A percentile compares a stretch with the other conserved stretches of the same genome.
These are phyloP conservation scores for Hypoxylon subgilvum DNA, from an alignment of 495 filamentous ascomycete species.

Conservation along the genomic window DNA sequence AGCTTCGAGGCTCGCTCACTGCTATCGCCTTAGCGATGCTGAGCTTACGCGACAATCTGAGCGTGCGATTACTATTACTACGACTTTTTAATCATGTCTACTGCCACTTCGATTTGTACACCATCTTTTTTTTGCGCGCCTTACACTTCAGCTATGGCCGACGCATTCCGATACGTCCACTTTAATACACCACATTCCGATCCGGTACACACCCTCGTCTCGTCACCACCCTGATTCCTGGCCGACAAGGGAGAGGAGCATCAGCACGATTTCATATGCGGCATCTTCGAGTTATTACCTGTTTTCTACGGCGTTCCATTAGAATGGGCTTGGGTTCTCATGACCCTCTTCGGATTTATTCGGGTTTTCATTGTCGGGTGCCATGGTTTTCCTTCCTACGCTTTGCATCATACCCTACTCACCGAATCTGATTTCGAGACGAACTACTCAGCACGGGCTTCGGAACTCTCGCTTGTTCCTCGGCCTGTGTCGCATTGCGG, in stretches of 20 bases:
- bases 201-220: conserved; percentile 46
- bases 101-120: conserved; percentile 34
- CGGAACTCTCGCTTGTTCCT: conserved; percentile 19
- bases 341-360: conserved; percentile 33
- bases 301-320: conserved; percentile 45
- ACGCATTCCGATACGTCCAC: conserved; percentile 50
- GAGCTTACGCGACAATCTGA: conserved; percentile 13
- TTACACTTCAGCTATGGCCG: conserved; percentile 42
- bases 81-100: conserved; percentile 33
- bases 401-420: conserved; percentile 23
- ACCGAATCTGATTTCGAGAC: conserved; percentile 7
- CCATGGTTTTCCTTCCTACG: conserved; percentile 23
- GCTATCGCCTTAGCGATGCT: conserved; percentile 4
- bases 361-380: conserved; percentile 21
- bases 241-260: conserved; percentile 40
- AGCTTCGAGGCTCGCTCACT: background rate
- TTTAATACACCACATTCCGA: conserved; percentile 50
- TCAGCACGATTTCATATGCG: conserved; percentile 32
- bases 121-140: conserved; percentile 32
- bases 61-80: conserved; percentile 29
- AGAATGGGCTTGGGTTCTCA: conserved; percentile 41
- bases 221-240: conserved; percentile 49
- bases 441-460: background rate
- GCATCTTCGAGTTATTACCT: conserved; percentile 31
- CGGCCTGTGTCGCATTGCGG: conserved; percentile 12